Conservation (phyloP, 2,329 filamentous ascomycete genomes). For the Cytospora piceicola region DNA sequence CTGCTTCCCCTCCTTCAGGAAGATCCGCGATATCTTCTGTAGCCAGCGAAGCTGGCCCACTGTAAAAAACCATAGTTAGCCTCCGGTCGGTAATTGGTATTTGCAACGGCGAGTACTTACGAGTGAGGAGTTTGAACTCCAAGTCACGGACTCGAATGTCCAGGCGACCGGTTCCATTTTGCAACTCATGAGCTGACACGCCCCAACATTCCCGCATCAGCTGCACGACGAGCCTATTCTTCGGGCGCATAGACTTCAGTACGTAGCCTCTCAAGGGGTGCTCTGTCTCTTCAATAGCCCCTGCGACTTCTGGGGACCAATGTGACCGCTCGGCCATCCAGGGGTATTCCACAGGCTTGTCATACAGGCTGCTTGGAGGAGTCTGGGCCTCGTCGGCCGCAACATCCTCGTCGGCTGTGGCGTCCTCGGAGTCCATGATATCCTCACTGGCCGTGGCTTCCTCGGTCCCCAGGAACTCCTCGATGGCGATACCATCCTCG, state of each 20-base stretch:
- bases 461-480: background rate
- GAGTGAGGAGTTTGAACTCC: slow-evolving; percentile 50
- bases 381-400: background rate
- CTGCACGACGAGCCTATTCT: slow-evolving; percentile 46
- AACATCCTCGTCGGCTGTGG: background rate
- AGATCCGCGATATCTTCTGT: slow-evolving; percentile 37
- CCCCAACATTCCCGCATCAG: slow-evolving; percentile 56
- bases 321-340: slow-evolving; percentile 49
- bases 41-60: slow-evolving; percentile 45
- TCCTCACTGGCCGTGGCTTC: background rate
- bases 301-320: slow-evolving; percentile 46
- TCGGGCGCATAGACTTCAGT: slow-evolving; percentile 38
- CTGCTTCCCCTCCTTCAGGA: slow-evolving; percentile 42
- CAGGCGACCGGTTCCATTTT: slow-evolving; percentile 47
- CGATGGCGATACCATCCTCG: background rate
- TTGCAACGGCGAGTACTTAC: slow-evolving; percentile 42
- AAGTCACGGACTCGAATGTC: slow-evolving; percentile 44
- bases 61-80: slow-evolving; percentile 28
- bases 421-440: background rate
- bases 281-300: slow-evolving; percentile 31
- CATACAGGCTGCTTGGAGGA: background rate
- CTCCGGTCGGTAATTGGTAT: background rate
- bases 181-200: slow-evolving; percentile 51
- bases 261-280: slow-evolving; percentile 39
- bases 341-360: slow-evolving; percentile 18